A percentile compares a stretch with the other conserved stretches of the same genome.
Evolutionary conservation across 2,329 filamentous ascomycete genomes (phyloP).

Genomic region (Clonostachys solani): DNA sequence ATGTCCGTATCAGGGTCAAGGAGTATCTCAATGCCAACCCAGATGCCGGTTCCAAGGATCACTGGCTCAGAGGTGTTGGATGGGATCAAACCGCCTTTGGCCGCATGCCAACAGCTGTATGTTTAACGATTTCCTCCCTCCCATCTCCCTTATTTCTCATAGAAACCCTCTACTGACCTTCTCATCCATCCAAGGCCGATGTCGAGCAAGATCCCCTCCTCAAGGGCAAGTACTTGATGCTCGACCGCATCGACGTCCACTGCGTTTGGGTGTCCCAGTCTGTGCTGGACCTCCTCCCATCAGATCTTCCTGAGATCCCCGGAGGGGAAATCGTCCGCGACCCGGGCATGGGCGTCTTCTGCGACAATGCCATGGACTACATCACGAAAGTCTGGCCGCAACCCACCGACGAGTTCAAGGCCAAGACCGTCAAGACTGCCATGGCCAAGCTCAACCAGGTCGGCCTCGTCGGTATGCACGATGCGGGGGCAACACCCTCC

Average conservation of each 20-base stretch:
- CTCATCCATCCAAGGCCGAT: slow-evolving; percentile 36
- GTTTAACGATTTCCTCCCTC: slow-evolving; percentile 14
- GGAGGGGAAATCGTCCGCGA: slow-evolving; percentile 60
- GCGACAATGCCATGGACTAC: slow-evolving; percentile 68
- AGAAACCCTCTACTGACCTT: neutral
- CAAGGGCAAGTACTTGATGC: slow-evolving; percentile 58
- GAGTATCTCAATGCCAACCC: slow-evolving; percentile 45
- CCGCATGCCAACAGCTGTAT: slow-evolving; percentile 60
- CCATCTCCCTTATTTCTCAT: neutral
- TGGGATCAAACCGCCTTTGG: slow-evolving; percentile 67
- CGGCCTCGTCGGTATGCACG: slow-evolving; percentile 65
- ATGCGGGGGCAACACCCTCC: slow-evolving; percentile 56
- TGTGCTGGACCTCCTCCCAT: slow-evolving; percentile 56
- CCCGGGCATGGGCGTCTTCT: slow-evolving; percentile 65
- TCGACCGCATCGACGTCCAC: slow-evolving; percentile 66
- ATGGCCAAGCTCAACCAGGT: slow-evolving; percentile 59
- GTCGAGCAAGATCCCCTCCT: slow-evolving; percentile 48
- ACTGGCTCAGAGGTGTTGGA: slow-evolving; percentile 64
- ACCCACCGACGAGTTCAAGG: slow-evolving; percentile 47
- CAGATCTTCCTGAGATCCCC: slow-evolving; percentile 45
- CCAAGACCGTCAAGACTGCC: slow-evolving; percentile 50
- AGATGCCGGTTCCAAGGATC: slow-evolving; percentile 43
- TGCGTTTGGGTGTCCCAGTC: slow-evolving; percentile 66
- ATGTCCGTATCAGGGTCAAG: slow-evolving; percentile 47
- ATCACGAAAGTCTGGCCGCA: slow-evolving; percentile 53